phyloP scores from a whole-genome alignment of 306 rosid genomes.

The Abrus pulchellus region DNA sequence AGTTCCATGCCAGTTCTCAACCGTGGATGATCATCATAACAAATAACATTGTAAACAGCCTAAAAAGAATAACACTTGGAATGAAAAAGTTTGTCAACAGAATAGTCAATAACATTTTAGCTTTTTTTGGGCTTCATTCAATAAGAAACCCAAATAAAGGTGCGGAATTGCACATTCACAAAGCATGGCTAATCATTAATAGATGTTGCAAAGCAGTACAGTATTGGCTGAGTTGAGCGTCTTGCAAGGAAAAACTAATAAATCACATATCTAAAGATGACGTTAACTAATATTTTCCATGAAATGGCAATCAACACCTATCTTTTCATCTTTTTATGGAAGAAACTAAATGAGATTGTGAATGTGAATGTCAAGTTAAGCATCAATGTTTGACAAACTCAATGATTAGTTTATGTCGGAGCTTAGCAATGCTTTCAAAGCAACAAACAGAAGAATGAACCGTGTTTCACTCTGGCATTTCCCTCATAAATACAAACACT shows the following conservation, averaged over 20 bases:
- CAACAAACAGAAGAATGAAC: conserved; percentile 28
- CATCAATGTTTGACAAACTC: conserved; percentile 9
- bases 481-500: not conserved
- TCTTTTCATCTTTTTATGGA: not conserved
- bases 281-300: not conserved
- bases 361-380: conserved; percentile 1
- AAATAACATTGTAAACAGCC: conserved; percentile 87
- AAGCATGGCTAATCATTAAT: not conserved
- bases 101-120: not conserved
- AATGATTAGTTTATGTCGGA: not conserved
- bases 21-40: conserved; percentile 65
- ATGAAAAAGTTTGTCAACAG: not conserved
- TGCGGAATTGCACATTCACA: not conserved
- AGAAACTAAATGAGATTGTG: not conserved
- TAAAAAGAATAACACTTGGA: conserved; percentile 40
- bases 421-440: not conserved
- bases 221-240: not conserved
- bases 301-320: not conserved
- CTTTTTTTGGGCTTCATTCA: not conserved
- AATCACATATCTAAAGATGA: not conserved
- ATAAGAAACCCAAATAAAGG: not conserved
- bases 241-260: not conserved
- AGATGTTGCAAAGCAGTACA: conserved; percentile 1
- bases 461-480: conserved; percentile 1
- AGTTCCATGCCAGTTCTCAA: conserved; percentile 84